Base-by-base conservation (phyloP, 495 filamentous ascomycete genomes). In the Penicillium cataractarum region DNA sequence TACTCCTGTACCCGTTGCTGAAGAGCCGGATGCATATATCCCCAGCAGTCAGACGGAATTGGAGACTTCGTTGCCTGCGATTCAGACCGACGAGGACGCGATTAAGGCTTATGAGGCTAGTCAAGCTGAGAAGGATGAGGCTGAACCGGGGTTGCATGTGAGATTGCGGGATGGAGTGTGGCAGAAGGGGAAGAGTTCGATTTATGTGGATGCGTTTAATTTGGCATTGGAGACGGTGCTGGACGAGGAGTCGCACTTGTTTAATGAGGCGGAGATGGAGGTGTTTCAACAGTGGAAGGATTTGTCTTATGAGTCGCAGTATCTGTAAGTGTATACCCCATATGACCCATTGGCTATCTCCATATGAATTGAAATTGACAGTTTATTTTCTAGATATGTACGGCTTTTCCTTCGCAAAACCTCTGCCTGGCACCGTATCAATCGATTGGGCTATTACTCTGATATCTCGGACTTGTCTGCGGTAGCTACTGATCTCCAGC, bases 161-260 rank as follows among this genome's bases (percentile, higher is more conserved):
- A 79, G 85, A 15, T 61, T 89, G 46, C 80, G 78, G 40, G 76
- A 84, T 65, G 72, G 82, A 6, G 84, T 80, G 64, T 89, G 87
- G 87, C 69, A 82, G 26, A 81, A 78, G 52, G 87, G 87, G 4
- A 85, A 80, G 69, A 96, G 88, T 66, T 98, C 95, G 5, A 93
- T 99, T 57, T 99, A 99, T 66, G 92, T 97, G 17, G 94, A 99
- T 75, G 95, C 94, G 21, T 99, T 99, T 82, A 97, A 97, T 74
- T 78, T 97, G 17, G 92, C 93, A 19, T 81, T 99, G 46, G 88
- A 93, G 61, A 98, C 92, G 3, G 94, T 98, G 22, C 79, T 99
- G 6, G 88, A 90, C 51, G 93, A 97, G 50, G 95, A 99, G 71
- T 82, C 86, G 2, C 92, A 97, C 72, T 78, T 99, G 13, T 99